These are phyloP conservation scores for Stemphylium vesicarium DNA, from an alignment of 2,329 filamentous ascomycete species.

Conservation along the genomic window DNA sequence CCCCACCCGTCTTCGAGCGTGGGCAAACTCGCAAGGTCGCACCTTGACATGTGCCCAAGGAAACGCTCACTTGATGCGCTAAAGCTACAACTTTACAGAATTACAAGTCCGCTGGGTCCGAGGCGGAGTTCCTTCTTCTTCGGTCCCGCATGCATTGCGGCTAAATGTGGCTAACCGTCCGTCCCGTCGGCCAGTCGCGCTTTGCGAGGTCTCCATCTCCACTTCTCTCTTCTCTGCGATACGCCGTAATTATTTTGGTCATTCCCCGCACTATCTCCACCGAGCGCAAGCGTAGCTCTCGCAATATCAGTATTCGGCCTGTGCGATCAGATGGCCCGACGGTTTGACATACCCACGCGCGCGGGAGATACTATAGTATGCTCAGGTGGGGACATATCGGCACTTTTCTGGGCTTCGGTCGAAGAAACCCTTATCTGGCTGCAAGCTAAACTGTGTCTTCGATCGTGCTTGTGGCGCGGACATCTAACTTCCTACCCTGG, in stretches of 20 bases:
- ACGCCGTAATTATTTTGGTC: not conserved
- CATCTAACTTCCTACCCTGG: slow-evolving; percentile 27
- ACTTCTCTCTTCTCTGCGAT: slow-evolving; percentile 1
- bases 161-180: slow-evolving; percentile 32
- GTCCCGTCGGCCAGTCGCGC: slow-evolving; percentile 6
- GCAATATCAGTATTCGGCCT: slow-evolving; percentile 4
- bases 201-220: slow-evolving; percentile 1
- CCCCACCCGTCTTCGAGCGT: not conserved
- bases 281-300: slow-evolving; percentile 8
- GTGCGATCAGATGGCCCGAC: slow-evolving; percentile 27
- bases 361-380: slow-evolving; percentile 1
- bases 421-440: slow-evolving; percentile 14
- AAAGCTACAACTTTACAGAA: not conserved
- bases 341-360: slow-evolving; percentile 33
- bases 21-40: not conserved
- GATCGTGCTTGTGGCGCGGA: slow-evolving; percentile 7
- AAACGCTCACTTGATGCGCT: slow-evolving; percentile 2
- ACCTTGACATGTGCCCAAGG: slow-evolving; percentile 1
- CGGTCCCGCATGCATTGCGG: slow-evolving; percentile 16
- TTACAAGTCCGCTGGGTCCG: slow-evolving; percentile 1
- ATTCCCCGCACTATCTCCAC: not conserved
- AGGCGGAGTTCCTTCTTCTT: slow-evolving; percentile 29
- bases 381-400: slow-evolving; percentile 28
- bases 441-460: slow-evolving; percentile 1
- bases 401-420: slow-evolving; percentile 19